Conservation (phyloP, 768 basidiomycete genomes). For the Termitomyces sp. region DNA sequence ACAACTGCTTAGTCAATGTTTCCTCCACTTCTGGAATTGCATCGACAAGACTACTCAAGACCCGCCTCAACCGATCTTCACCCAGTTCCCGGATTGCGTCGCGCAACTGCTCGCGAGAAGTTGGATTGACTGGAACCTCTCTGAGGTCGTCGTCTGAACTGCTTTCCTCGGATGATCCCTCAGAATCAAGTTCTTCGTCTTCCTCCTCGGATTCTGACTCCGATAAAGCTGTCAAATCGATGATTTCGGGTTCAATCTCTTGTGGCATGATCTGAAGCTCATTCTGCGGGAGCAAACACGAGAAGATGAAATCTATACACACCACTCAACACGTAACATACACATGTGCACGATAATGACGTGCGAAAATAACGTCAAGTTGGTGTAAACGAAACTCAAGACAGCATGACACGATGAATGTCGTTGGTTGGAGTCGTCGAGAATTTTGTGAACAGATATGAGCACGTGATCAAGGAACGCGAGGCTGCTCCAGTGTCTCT, state of each 20-base stretch:
- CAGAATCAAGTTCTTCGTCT: conserved; percentile 14
- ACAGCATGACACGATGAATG: not conserved
- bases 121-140: conserved; percentile 28
- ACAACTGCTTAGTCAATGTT: conserved; percentile 36
- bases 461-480: conserved; percentile 12
- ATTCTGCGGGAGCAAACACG: not conserved
- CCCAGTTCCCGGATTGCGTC: conserved; percentile 36
- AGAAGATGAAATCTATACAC: not conserved
- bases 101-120: conserved; percentile 36
- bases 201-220: conserved; percentile 21
- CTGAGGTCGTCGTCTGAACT: conserved; percentile 25
- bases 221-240: conserved; percentile 38
- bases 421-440: not conserved
- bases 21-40: conserved; percentile 35
- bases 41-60: conserved; percentile 33
- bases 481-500: not conserved
- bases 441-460: not conserved
- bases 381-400: not conserved
- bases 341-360: not conserved
- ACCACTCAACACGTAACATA: conserved; percentile 3
- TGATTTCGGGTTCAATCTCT: conserved; percentile 28
- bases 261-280: conserved; percentile 19
- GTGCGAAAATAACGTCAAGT: not conserved
- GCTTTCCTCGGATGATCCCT: conserved; percentile 20
- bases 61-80: conserved; percentile 36